These are phyloP conservation scores for Parascedosporium putredinis DNA, from an alignment of 2,329 filamentous ascomycete genomes.

Conservation along the genomic window DNA sequence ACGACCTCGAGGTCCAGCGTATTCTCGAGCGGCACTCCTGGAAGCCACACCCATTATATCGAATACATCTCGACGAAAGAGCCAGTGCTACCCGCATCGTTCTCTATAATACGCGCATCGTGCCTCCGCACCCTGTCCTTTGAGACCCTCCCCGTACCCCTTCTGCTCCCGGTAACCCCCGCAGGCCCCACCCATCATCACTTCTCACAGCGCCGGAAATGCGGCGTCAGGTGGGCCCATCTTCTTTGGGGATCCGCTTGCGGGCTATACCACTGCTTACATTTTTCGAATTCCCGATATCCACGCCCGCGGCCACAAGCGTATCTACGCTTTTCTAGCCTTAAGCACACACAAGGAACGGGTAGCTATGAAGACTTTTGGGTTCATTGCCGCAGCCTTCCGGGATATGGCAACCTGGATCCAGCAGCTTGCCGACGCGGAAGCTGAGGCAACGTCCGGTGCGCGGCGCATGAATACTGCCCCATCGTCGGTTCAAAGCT, in stretches of 20 bases:
- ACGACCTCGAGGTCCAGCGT: slow-evolving; percentile 36
- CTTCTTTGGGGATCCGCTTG: slow-evolving; percentile 55
- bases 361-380: slow-evolving; percentile 55
- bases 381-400: slow-evolving; percentile 51
- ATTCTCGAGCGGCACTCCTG: slow-evolving; percentile 33
- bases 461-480: slow-evolving; percentile 13
- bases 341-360: slow-evolving; percentile 56
- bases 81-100: slow-evolving; percentile 49
- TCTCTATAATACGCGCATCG: slow-evolving; percentile 55
- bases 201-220: slow-evolving; percentile 41
- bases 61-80: slow-evolving; percentile 62
- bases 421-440: slow-evolving; percentile 51
- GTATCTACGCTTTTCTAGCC: slow-evolving; percentile 58
- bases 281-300: slow-evolving; percentile 61
- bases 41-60: slow-evolving; percentile 51
- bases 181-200: slow-evolving; percentile 32
- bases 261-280: slow-evolving; percentile 60
- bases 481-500: slow-evolving; percentile 13
- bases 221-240: slow-evolving; percentile 54
- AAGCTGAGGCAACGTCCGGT: slow-evolving; percentile 41
- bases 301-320: slow-evolving; percentile 55
- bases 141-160: slow-evolving; percentile 46
- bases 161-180: slow-evolving; percentile 20
- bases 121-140: slow-evolving; percentile 57
- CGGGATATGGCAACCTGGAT: slow-evolving; percentile 57